A percentile compares a stretch with the other conserved stretches of the same genome.
Evolutionary conservation across 768 basidiomycete genomes (phyloP).

Genomic region (Boletus subcaerulescens): DNA sequence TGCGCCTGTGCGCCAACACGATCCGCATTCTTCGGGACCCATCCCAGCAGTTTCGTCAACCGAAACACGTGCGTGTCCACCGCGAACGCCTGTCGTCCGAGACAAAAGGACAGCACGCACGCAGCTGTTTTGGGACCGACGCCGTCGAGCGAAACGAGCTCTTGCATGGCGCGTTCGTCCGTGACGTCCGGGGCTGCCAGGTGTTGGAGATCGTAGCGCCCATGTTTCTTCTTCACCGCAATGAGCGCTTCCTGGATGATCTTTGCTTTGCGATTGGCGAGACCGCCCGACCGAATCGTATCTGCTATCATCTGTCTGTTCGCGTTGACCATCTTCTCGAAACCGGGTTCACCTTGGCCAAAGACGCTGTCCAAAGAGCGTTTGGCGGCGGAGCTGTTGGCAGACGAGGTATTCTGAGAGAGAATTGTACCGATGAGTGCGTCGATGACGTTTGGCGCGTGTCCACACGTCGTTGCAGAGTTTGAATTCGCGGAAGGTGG

Average conservation of each 20-base stretch:
- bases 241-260: constrained; percentile 49
- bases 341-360: constrained; percentile 44
- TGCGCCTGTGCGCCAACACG: constrained; percentile 55
- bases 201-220: constrained; percentile 57
- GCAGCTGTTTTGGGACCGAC: constrained; percentile 66
- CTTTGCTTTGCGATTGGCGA: constrained; percentile 58
- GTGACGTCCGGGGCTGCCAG: constrained; percentile 34
- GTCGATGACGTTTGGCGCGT: constrained; percentile 53
- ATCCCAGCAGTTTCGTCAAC: constrained; percentile 43
- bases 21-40: constrained; percentile 44
- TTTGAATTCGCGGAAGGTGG: constrained; percentile 28
- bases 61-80: constrained; percentile 66
- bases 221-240: constrained; percentile 44
- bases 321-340: constrained; percentile 46
- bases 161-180: constrained; percentile 54
- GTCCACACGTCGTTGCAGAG: constrained; percentile 44
- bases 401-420: constrained; percentile 55
- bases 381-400: constrained; percentile 52
- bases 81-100: constrained; percentile 58
- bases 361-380: constrained; percentile 44
- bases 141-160: constrained; percentile 53
- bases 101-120: constrained; percentile 58
- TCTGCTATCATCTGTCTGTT: constrained; percentile 42
- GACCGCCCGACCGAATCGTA: constrained; percentile 51
- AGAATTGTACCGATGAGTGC: constrained; percentile 57